Evolutionary conservation across 83 land plant species (phyloP), one percentile per base, ranked within the genome.

Genomic region (Picea engelmannii): DNA sequence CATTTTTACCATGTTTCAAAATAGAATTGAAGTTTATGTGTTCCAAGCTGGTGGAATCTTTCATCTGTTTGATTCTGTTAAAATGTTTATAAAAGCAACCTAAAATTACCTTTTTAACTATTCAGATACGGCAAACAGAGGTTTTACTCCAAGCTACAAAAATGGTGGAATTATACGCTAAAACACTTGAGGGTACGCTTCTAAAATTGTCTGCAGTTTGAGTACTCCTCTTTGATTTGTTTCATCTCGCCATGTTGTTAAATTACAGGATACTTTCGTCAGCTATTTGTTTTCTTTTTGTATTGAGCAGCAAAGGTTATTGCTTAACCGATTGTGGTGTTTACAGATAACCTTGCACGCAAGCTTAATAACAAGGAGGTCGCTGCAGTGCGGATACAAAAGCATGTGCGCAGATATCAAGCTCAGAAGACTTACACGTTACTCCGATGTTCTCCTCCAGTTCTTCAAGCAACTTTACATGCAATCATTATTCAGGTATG

Each of bases 321-420:
- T 49, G 12, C 44, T 74, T 55, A 25, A 18, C 55, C 42, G n/a
- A n/a, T n/a, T 80, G 20, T 62, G 18, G 63, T 71, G 35, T 18
- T 63, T 81, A 31, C 79, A 96, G 99, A 94, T 67, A 87, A 87
- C 77, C 76, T 91, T 78, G 93, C 99, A 68, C 84, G 90, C 78
- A 92, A 90, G 78, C n/a, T 83, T 61, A 94, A 86, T 84, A 90
- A 89, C 40, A 73, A 76, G 78, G 91, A 95, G 76, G 92, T 92
- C 63, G 99, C 99, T 78, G 94, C 99, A 44, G 61, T 95, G 4
- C 91, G 90, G 69, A 89, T 96, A 79, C 99, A 96, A 86, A 96
- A 92, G 74, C 65, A 90, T 82, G n/a, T 82, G 24, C 91, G 98
- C 4, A 88, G 89, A 81, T 83, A 93, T 80, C 86, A 62, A 12